These are phyloP conservation scores for Aureobasidium sp. DNA, from an alignment of 2,329 filamentous ascomycete genomes.

Conservation along the genomic window DNA sequence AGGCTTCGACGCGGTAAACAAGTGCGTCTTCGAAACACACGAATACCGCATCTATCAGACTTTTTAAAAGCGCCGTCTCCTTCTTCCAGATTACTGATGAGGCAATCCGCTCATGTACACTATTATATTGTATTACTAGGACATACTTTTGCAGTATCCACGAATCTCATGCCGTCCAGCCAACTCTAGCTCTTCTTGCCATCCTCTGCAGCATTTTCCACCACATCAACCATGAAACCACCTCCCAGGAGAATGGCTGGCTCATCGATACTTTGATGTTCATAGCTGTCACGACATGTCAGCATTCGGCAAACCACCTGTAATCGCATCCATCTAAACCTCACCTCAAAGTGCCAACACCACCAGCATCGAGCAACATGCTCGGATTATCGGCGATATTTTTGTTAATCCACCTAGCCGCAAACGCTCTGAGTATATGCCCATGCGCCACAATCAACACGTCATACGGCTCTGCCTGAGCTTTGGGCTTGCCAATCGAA, in stretches of 20 bases:
- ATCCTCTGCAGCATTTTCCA: slow-evolving; percentile 34
- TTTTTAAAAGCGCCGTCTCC: too few species aligned
- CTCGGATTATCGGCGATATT: slow-evolving; percentile 66
- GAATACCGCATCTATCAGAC: too few species aligned
- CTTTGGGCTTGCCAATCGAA: slow-evolving; percentile 48
- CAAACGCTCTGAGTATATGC: slow-evolving; percentile 81
- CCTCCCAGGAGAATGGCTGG: slow-evolving; percentile 46
- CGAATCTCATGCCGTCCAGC: too few species aligned
- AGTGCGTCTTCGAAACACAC: too few species aligned
- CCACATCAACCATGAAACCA: slow-evolving; percentile 45
- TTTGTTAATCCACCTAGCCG: slow-evolving; percentile 76
- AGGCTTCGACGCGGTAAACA: too few species aligned
- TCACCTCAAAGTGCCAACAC: slow-evolving; percentile 44
- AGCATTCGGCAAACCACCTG: too few species aligned
- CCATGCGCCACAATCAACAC: slow-evolving; percentile 81
- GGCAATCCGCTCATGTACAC: too few species aligned
- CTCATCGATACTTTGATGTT: slow-evolving; percentile 44
- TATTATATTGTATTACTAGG: too few species aligned
- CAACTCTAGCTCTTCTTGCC: slow-evolving; percentile 6
- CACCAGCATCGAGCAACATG: slow-evolving; percentile 67
- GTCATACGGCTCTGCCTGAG: slow-evolving; percentile 43
- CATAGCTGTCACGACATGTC: slow-evolving; percentile 33
- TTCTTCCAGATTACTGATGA: too few species aligned
- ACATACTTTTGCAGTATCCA: too few species aligned
- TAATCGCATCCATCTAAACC: too few species aligned